These are phyloP conservation scores for Drechslera avenae DNA, from an alignment of 2,329 filamentous ascomycete species.

Conservation along the genomic window DNA sequence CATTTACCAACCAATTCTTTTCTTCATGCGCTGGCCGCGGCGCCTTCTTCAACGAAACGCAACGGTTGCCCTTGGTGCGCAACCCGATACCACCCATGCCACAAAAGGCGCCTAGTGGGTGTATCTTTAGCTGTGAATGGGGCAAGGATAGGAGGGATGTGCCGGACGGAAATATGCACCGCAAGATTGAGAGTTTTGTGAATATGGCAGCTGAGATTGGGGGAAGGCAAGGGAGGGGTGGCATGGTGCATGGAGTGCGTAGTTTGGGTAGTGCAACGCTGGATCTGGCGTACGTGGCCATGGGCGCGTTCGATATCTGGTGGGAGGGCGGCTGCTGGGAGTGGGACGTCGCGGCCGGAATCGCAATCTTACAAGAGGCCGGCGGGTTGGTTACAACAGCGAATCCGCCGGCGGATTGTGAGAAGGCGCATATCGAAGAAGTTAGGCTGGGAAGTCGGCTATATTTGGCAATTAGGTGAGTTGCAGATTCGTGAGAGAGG, in stretches of 20 bases:
- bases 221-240: conserved; percentile 68
- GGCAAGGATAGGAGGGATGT: conserved; percentile 74
- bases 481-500: not conserved
- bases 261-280: conserved; percentile 74
- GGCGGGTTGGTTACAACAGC: conserved; percentile 76
- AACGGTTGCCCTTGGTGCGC: conserved; percentile 66
- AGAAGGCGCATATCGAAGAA: conserved; percentile 62
- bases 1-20: conserved; percentile 72
- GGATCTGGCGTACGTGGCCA: conserved; percentile 75
- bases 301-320: conserved; percentile 79
- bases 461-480: conserved; percentile 71
- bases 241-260: conserved; percentile 78
- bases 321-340: conserved; percentile 85
- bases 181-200: conserved; percentile 75
- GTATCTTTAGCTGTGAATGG: conserved; percentile 78
- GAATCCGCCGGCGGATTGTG: conserved; percentile 67
- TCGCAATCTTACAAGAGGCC: conserved; percentile 74
- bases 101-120: conserved; percentile 67
- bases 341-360: conserved; percentile 79
- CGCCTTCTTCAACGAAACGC: conserved; percentile 71
- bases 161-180: conserved; percentile 69
- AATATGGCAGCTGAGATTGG: conserved; percentile 73
- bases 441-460: conserved; percentile 69
- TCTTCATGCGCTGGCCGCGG: conserved; percentile 69
- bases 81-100: conserved; percentile 69